These are phyloP conservation scores for Camellia japonica DNA, from an alignment of 148 eudicot genomes.

Conservation along the genomic window DNA sequence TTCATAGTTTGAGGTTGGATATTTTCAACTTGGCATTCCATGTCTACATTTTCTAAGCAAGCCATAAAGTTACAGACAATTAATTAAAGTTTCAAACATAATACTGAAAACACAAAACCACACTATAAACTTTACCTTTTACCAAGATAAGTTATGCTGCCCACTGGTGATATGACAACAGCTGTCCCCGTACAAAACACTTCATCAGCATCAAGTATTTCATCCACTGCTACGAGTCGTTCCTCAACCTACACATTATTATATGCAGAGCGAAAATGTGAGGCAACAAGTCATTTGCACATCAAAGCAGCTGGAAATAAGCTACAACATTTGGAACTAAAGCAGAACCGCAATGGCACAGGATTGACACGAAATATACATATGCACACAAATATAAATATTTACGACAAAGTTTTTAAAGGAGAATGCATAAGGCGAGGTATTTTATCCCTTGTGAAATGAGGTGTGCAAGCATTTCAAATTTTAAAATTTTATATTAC, in stretches of 20 bases:
- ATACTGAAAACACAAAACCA: slow-evolving; percentile 1
- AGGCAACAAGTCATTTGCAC: background rate
- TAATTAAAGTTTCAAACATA: background rate
- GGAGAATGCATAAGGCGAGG: no score
- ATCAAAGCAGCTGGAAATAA: background rate
- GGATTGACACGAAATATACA: no score
- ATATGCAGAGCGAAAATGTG: slow-evolving; percentile 6
- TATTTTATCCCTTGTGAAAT: no score
- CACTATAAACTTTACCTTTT: slow-evolving; percentile 61
- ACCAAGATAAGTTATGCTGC: slow-evolving; percentile 80
- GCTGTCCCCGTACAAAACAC: slow-evolving; percentile 98
- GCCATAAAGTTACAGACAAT: no score
- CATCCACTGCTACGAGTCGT: slow-evolving; percentile 68
- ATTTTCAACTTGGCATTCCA: no score
- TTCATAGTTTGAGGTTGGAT: no score
- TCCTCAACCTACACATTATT: slow-evolving; percentile 65
- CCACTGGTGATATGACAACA: slow-evolving; percentile 93
- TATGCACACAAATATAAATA: no score
- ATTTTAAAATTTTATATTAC: no score
- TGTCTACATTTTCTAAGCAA: no score
- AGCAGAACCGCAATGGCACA: background rate
- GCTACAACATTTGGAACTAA: background rate
- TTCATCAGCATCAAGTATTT: slow-evolving; percentile 94
- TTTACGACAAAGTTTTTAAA: no score
- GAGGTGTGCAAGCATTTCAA: no score